phyloP scores from a whole-genome alignment of 1,139 yeast genomes.

The Blastobotrys persicus region DNA sequence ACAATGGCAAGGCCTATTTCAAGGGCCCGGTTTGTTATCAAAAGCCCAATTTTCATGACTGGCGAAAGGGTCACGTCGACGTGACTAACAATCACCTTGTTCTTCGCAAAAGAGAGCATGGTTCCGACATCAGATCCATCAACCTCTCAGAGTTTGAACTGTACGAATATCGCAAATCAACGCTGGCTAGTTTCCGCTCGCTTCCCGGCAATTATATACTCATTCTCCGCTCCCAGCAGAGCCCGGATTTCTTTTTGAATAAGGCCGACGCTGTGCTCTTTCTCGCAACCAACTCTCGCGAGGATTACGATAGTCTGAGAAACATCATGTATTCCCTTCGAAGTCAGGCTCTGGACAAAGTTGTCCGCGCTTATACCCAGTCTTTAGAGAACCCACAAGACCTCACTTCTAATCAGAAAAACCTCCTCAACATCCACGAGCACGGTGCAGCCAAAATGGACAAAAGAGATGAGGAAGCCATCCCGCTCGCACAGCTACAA shows the following conservation, averaged over 20 bases:
- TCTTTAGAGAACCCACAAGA: conserved; percentile 8
- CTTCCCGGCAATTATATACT: conserved; percentile 29
- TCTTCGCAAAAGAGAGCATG: conserved; percentile 15
- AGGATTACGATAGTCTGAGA: conserved; percentile 30
- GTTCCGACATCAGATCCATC: conserved; percentile 16
- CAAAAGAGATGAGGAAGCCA: conserved; percentile 4
- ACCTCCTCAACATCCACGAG: not conserved
- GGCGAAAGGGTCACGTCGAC: conserved; percentile 22
- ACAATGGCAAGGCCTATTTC: conserved; percentile 22
- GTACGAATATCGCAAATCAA: conserved; percentile 23
- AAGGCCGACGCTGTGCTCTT: conserved; percentile 28
- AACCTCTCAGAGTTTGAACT: conserved; percentile 26
- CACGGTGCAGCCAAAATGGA: not conserved
- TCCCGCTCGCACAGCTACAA: conserved; percentile 14
- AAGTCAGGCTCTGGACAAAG: conserved; percentile 22
- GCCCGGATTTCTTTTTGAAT: conserved; percentile 27
- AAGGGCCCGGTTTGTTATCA: conserved; percentile 18
- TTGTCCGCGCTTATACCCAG: conserved; percentile 5
- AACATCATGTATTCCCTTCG: conserved; percentile 34
- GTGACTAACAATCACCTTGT: conserved; percentile 15
- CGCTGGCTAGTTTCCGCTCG: conserved; percentile 7
- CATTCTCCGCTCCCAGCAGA: conserved; percentile 31
- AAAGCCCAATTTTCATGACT: conserved; percentile 19
- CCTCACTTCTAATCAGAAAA: conserved; percentile 2
- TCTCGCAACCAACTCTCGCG: conserved; percentile 30